Evolutionary conservation across 2,329 filamentous ascomycete species (phyloP), one percentile per base, ranked within the genome.

Genomic region (Blastomyces silverae): DNA sequence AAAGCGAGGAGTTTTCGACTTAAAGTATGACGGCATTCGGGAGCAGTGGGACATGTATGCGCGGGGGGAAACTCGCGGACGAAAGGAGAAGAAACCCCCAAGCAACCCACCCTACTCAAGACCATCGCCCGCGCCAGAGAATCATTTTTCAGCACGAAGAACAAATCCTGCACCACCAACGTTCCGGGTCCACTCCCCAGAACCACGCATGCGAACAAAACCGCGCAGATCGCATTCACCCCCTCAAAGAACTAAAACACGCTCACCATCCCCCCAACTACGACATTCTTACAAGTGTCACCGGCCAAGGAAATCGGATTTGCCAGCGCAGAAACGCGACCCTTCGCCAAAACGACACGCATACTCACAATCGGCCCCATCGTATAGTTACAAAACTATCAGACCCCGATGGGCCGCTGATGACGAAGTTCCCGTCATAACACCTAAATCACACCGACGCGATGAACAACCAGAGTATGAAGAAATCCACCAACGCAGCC

Each of bases 231-330:
- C 59, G 34, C 13, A 61, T 17, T 61, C 59, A 20, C 57, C 56
- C 13, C 13, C 39, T 5, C 44, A n/a, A 22, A 48, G 25, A 61
- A 37, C 59, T 15, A 61, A 22, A 22, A 4, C 42, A 37, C 59
- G 31, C 44, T 61, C 59, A 22, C 46, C 59, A 22, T 17, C 59
- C 3, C 59, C 44, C 17, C 28, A 39, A 34, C 13, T 8, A 3
- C 31, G 25, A 28, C 39, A 20, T 31, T 34, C 58, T 22, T 46
- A 44, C 20, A 61, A 37, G 15, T 44, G 22, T 10, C 59, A 50
- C 25, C 59, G 59, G 3, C 46, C 59, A 10, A 39, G 44, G 25
- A 61, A 61, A 20, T 61, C 59, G 10, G 59, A 61, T 61, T 34
- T 44, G 20, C 42, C 59, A 15, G 5, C 59, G 15, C 59, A 48